Evolutionary conservation across 192 early-diverging fungal genomes (phyloP).

Genomic region (Backusella morwellensis): DNA sequence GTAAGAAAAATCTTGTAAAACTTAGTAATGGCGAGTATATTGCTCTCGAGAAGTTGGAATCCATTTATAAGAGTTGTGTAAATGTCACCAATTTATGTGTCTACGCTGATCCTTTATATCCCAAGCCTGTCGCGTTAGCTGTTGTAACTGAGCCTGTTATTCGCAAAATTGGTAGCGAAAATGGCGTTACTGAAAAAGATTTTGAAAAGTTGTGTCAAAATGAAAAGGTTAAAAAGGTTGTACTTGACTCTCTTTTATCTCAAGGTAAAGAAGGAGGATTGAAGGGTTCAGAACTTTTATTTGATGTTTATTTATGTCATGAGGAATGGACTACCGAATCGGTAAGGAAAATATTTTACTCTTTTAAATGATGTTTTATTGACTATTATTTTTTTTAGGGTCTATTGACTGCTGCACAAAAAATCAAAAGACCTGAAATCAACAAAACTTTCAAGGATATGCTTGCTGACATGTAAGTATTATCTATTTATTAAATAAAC

Average conservation of each 20-base stretch:
- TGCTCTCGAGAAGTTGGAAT: conserved; percentile 92
- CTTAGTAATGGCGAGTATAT: conserved; percentile 88
- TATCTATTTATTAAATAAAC: background rate
- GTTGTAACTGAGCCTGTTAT: conserved; percentile 61
- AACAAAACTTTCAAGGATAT: conserved; percentile 56
- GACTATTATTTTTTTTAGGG: conserved; percentile 31
- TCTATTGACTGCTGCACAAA: conserved; percentile 85
- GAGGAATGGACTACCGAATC: conserved; percentile 93
- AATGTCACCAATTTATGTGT: conserved; percentile 78
- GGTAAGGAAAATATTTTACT: conserved; percentile 38
- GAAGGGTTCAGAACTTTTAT: conserved; percentile 70
- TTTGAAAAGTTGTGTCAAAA: conserved; percentile 54
- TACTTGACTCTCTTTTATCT: conserved; percentile 41
- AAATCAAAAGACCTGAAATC: conserved; percentile 82
- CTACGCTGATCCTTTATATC: conserved; percentile 68
- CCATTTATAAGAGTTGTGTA: conserved; percentile 73
- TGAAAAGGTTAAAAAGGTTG: conserved; percentile 50
- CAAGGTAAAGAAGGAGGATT: conserved; percentile 66
- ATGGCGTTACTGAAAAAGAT: conserved; percentile 42
- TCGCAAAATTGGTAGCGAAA: conserved; percentile 42
- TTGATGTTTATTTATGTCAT: conserved; percentile 56
- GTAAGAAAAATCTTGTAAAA: conserved; percentile 93
- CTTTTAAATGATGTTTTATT: background rate
- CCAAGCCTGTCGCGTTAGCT: conserved; percentile 73
- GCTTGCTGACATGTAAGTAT: conserved; percentile 51